Conservation (phyloP, 1,284 basidiomycete genomes). For the Cerioporus squamosus region DNA sequence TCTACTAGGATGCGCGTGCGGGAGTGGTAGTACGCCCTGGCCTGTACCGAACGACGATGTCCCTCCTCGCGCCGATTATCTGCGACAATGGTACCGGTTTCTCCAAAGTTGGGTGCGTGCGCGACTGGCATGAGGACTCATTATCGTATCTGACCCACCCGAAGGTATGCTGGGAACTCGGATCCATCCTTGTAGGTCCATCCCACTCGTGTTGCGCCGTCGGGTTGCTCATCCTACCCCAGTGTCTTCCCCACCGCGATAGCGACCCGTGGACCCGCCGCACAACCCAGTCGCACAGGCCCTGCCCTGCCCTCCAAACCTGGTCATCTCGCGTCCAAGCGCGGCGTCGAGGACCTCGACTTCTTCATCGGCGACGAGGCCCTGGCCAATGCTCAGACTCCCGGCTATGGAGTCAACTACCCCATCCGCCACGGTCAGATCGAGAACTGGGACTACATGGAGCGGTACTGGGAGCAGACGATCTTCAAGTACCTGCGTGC, state of each 20-base stretch:
- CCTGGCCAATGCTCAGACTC: constrained; percentile 89
- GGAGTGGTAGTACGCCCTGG: neutral
- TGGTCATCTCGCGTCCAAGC: constrained; percentile 92
- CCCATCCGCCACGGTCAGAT: constrained; percentile 98
- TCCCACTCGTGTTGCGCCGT: neutral
- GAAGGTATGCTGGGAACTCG: constrained; percentile 97
- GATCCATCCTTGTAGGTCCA: constrained; percentile 91
- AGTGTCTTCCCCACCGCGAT: constrained; percentile 97
- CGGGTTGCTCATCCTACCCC: constrained; percentile 2
- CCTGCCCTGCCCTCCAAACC: constrained; percentile 85
- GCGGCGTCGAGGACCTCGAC: constrained; percentile 98
- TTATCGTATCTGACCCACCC: constrained; percentile 6
- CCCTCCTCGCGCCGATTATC: constrained; percentile 86
- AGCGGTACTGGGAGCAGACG: constrained; percentile 99
- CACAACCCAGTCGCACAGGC: constrained; percentile 63
- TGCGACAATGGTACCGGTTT: constrained; percentile 98
- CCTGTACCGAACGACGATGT: constrained; percentile 53
- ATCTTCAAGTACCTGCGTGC: constrained; percentile 99
- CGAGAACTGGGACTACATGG: constrained; percentile 99
- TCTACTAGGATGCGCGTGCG: neutral
- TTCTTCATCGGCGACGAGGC: constrained; percentile 99
- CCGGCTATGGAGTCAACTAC: constrained; percentile 93
- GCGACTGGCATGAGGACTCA: neutral
- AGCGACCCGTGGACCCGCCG: constrained; percentile 76
- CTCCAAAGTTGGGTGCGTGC: constrained; percentile 94